Conservation (phyloP, 225 moss, liverwort and hornwort species). For the Climacium dendroides region DNA sequence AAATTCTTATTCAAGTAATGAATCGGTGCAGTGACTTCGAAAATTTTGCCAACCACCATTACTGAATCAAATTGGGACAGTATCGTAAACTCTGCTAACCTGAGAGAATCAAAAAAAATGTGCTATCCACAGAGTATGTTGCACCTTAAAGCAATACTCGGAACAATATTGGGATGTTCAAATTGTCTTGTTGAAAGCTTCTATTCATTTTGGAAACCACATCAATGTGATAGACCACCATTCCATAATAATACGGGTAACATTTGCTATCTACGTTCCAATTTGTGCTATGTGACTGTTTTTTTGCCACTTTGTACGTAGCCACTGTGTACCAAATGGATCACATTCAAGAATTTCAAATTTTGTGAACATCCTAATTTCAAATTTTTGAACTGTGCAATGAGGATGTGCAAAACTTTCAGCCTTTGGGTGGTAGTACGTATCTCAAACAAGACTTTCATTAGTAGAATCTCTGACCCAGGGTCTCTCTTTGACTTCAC, state of each 20-base stretch:
- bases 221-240: neutral
- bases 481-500: too few species aligned
- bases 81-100: neutral
- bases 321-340: neutral
- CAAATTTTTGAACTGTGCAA: too few species aligned
- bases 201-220: neutral
- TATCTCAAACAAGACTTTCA: neutral
- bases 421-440: neutral
- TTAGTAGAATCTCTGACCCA: neutral
- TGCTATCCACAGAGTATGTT: too few species aligned
- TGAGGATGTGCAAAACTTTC: neutral
- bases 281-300: neutral
- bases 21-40: neutral
- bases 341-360: neutral
- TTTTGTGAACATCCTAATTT: too few species aligned
- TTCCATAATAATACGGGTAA: neutral
- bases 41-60: neutral
- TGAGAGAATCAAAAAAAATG: neutral
- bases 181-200: neutral
- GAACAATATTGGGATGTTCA: neutral
- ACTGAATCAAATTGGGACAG: neutral
- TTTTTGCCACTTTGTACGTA: neutral
- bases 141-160: neutral
- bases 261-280: neutral
- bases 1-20: neutral